A percentile compares a stretch with the other conserved stretches of the same genome.
phyloP scores from a whole-genome alignment of 2,329 filamentous ascomycete genomes.

The Hymenotorrendiella dingleyae region DNA sequence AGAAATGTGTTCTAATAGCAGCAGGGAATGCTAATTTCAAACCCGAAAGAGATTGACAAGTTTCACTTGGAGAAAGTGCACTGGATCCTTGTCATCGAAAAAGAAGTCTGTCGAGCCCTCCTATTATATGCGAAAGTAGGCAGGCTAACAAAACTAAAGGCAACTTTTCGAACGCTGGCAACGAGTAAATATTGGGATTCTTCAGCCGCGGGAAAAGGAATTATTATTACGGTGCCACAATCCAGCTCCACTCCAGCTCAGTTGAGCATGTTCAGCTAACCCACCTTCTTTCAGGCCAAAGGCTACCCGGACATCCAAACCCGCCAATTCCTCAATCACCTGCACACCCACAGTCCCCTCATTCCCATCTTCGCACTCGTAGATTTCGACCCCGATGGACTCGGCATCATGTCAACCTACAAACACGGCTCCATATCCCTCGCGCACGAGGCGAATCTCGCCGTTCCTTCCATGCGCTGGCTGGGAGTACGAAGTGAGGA shows the following conservation, averaged over 20 bases:
- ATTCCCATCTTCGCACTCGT: constrained; percentile 59
- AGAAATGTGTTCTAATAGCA: constrained; percentile 26
- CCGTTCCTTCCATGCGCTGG: constrained; percentile 52
- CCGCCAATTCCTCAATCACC: constrained; percentile 52
- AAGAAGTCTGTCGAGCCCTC: constrained; percentile 54
- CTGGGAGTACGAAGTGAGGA: constrained; percentile 47
- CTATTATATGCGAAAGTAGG: not conserved
- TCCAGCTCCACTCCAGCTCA: not conserved
- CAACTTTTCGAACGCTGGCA: constrained; percentile 66
- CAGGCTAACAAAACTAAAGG: constrained; percentile 43
- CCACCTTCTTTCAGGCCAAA: constrained; percentile 53
- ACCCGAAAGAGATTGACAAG: constrained; percentile 40
- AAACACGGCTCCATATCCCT: constrained; percentile 61
- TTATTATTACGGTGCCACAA: constrained; percentile 59
- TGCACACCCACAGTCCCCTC: constrained; percentile 42
- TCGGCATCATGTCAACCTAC: constrained; percentile 70
- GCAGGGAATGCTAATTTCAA: constrained; percentile 56
- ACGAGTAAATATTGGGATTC: constrained; percentile 48
- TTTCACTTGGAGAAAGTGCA: constrained; percentile 44
- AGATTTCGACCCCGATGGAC: constrained; percentile 72
- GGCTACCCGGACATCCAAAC: constrained; percentile 75
- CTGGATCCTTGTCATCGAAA: constrained; percentile 73
- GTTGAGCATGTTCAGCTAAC: too few relatives aligned
- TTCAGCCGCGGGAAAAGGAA: constrained; percentile 46
- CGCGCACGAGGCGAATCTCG: constrained; percentile 50